A percentile compares a stretch with the other conserved stretches of the same genome.
Conservation (phyloP, 805 yeast species). For the Metschnikowia matae region DNA sequence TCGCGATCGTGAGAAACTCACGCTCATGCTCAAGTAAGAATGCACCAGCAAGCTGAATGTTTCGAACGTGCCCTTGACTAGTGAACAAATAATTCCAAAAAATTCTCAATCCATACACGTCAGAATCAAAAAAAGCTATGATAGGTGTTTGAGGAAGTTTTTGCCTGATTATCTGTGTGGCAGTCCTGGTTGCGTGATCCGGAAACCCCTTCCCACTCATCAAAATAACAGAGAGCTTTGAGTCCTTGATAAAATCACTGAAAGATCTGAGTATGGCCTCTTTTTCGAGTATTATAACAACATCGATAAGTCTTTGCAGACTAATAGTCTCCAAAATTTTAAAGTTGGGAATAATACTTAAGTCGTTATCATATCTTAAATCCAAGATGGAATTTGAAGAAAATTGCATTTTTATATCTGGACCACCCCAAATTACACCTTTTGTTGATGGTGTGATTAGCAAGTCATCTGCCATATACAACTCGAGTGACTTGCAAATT, state of each 20-base stretch:
- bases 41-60: constrained; percentile 12
- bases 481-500: constrained; percentile 5
- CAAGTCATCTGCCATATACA: constrained; percentile 7
- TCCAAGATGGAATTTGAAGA: neutral
- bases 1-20: constrained; percentile 13
- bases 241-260: constrained; percentile 17
- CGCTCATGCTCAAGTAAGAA: constrained; percentile 13
- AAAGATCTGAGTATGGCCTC: constrained; percentile 39
- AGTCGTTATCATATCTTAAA: constrained; percentile 2
- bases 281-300: constrained; percentile 32
- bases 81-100: constrained; percentile 11
- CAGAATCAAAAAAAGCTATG: constrained; percentile 15
- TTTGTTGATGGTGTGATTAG: constrained; percentile 13
- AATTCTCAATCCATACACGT: constrained; percentile 18
- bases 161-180: constrained; percentile 5
- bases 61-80: constrained; percentile 1
- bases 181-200: constrained; percentile 12
- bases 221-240: constrained; percentile 1
- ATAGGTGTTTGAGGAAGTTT: constrained; percentile 9
- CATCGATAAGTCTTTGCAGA: neutral
- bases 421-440: constrained; percentile 15
- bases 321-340: neutral
- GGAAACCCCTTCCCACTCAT: constrained; percentile 19
- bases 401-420: constrained; percentile 2
- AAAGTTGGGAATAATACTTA: constrained; percentile 6